Percentiles rank a stretch among this genome's conserved stretches.
phyloP scores from a whole-genome alignment of 2,329 filamentous ascomycete genomes.

The Graphiopsis chlorocephala region DNA sequence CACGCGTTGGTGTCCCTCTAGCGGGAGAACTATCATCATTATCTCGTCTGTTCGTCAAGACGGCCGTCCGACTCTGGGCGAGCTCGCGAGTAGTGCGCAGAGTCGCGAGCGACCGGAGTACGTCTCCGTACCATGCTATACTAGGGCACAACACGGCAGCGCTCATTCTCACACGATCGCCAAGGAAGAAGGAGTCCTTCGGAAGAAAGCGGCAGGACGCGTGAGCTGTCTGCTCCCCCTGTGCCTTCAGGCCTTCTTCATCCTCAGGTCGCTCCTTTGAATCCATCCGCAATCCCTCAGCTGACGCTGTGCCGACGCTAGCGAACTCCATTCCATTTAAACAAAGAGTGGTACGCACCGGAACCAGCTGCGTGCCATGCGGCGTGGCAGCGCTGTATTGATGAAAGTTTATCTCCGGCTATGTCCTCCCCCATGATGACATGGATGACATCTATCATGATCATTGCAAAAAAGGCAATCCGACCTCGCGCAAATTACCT shows the following conservation, averaged over 20 bases:
- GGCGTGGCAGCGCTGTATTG: background rate
- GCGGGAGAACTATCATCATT: background rate
- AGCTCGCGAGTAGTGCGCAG: no score
- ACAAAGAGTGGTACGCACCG: background rate
- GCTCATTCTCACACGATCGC: conserved; percentile 1
- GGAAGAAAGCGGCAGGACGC: conserved; percentile 10
- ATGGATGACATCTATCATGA: background rate
- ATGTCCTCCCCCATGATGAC: background rate
- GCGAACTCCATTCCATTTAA: background rate
- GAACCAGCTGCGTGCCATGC: background rate
- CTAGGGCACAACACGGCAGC: background rate
- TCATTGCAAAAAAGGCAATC: background rate
- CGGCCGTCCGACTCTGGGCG: background rate
- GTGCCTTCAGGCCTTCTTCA: conserved; percentile 12
- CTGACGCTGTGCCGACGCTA: conserved; percentile 11
- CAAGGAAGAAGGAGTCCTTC: background rate
- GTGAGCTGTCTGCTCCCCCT: background rate
- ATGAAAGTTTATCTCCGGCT: background rate
- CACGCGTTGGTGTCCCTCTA: background rate
- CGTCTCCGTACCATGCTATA: background rate
- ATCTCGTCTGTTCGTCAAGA: background rate
- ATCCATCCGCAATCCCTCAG: conserved; percentile 9
- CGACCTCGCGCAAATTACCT: background rate
- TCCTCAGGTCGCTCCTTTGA: conserved; percentile 6
- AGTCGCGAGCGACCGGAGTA: background rate